Conservation (phyloP, 257 asterid species). For the Nicotiana paniculata region DNA sequence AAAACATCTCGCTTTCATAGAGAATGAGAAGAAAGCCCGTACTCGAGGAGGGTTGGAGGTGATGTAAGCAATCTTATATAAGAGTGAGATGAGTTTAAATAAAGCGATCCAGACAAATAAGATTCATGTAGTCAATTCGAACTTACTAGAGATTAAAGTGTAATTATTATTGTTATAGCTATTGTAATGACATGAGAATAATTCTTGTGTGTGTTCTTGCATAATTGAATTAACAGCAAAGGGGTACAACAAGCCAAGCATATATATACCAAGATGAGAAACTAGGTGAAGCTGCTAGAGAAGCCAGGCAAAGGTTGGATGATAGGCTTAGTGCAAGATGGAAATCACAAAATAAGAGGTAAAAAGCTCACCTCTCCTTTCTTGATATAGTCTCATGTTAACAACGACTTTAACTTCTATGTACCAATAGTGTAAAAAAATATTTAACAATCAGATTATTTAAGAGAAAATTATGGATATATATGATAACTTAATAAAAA, state of each 20-base stretch:
- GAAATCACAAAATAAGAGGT: slow-evolving; percentile 34
- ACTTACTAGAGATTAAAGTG: neutral
- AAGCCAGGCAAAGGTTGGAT: slow-evolving; percentile 61
- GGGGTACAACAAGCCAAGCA: slow-evolving; percentile 19
- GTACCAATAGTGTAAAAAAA: neutral
- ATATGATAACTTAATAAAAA: neutral
- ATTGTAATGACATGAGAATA: neutral
- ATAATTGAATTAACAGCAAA: slow-evolving; percentile 19
- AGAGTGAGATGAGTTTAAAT: neutral
- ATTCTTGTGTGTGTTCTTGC: neutral
- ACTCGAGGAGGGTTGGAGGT: too few relatives aligned
- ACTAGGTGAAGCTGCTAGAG: slow-evolving; percentile 29
- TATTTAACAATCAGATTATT: too few relatives aligned
- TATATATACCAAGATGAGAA: slow-evolving; percentile 16
- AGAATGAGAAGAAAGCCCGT: too few relatives aligned
- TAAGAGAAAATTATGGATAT: too few relatives aligned
- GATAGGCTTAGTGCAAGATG: slow-evolving; percentile 36
- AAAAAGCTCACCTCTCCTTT: neutral
- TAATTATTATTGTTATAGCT: neutral
- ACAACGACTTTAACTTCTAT: neutral
- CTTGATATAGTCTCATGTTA: neutral
- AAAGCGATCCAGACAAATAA: neutral
- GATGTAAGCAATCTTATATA: neutral
- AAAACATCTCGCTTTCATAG: rapidly evolving
- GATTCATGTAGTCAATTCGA: neutral